Evolutionary conservation across 2,329 filamentous ascomycete species (phyloP).

Genomic region (Exophiala oligosperma): DNA sequence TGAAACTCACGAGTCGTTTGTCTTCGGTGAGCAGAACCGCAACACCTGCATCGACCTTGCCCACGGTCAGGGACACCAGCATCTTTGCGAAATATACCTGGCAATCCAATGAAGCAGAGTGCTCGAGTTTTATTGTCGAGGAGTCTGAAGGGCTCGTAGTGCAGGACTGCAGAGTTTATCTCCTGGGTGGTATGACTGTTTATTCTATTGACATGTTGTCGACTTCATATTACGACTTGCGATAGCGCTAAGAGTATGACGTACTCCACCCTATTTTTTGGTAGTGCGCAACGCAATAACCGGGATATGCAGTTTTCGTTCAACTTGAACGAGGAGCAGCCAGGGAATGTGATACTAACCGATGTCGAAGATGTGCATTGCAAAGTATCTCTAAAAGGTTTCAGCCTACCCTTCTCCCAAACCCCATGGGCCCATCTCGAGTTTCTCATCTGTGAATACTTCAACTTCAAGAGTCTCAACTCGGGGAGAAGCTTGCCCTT

Average conservation of each 20-base stretch:
- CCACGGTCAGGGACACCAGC: constrained; percentile 96
- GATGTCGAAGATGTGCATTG: no score
- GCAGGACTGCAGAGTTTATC: no score
- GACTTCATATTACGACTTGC: no score
- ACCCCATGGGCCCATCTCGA: constrained; percentile 38
- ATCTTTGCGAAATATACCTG: constrained; percentile 52
- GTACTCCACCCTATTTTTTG: no score
- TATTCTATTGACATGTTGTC: no score
- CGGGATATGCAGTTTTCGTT: no score
- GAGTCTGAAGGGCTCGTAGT: no score
- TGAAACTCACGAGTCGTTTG: constrained; percentile 77
- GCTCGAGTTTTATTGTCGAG: neutral
- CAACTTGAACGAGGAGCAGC: no score
- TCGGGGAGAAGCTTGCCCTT: constrained; percentile 36
- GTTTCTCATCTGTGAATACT: constrained; percentile 44
- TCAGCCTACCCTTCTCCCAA: constrained; percentile 12
- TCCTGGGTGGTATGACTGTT: no score
- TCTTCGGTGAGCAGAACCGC: constrained; percentile 95
- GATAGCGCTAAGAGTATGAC: no score
- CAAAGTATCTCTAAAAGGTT: neutral
- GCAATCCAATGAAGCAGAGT: neutral
- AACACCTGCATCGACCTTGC: constrained; percentile 98
- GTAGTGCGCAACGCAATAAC: no score
- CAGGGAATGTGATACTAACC: no score
- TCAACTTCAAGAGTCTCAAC: constrained; percentile 40